A percentile compares a stretch with the other conserved stretches of the same genome.
These are phyloP conservation scores for Phytophthora megakarya DNA, from an alignment of 352 stramenopile genomes.

Conservation along the genomic window DNA sequence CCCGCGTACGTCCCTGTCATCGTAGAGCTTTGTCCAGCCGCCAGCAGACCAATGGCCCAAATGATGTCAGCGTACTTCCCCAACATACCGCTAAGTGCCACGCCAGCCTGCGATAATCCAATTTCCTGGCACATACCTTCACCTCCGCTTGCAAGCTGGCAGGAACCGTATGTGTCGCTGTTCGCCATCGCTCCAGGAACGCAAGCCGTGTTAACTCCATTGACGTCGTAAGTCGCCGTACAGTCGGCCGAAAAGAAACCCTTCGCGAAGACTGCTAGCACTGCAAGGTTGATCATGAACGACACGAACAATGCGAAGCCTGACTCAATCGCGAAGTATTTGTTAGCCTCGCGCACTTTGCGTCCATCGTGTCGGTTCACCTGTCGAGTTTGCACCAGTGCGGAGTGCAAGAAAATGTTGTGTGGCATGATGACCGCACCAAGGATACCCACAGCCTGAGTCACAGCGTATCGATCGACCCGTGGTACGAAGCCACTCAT, in stretches of 20 bases:
- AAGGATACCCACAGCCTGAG: slow-evolving; percentile 91
- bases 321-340: slow-evolving; percentile 95
- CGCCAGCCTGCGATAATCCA: slow-evolving; percentile 83
- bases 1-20: slow-evolving; percentile 97
- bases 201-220: slow-evolving; percentile 75
- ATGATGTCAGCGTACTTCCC: slow-evolving; percentile 86
- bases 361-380: slow-evolving; percentile 60
- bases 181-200: slow-evolving; percentile 58
- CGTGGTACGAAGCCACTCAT: slow-evolving; percentile 81
- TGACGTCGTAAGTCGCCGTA: slow-evolving; percentile 47
- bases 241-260: slow-evolving; percentile 91
- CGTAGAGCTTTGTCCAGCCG: slow-evolving; percentile 93
- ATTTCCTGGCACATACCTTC: slow-evolving; percentile 86
- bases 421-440: slow-evolving; percentile 97
- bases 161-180: slow-evolving; percentile 55
- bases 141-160: slow-evolving; percentile 59
- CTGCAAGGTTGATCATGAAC: slow-evolving; percentile 95
- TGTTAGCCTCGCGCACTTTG: slow-evolving; percentile 88
- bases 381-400: slow-evolving; percentile 76
- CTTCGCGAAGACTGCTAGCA: slow-evolving; percentile 93
- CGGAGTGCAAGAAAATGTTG: slow-evolving; percentile 96
- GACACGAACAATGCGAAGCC: slow-evolving; percentile 91
- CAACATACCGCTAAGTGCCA: slow-evolving; percentile 82
- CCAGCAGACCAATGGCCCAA: slow-evolving; percentile 94
- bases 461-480: slow-evolving; percentile 77